These are phyloP conservation scores for Russula dissimulans DNA, from an alignment of 768 basidiomycete genomes.

Conservation along the genomic window DNA sequence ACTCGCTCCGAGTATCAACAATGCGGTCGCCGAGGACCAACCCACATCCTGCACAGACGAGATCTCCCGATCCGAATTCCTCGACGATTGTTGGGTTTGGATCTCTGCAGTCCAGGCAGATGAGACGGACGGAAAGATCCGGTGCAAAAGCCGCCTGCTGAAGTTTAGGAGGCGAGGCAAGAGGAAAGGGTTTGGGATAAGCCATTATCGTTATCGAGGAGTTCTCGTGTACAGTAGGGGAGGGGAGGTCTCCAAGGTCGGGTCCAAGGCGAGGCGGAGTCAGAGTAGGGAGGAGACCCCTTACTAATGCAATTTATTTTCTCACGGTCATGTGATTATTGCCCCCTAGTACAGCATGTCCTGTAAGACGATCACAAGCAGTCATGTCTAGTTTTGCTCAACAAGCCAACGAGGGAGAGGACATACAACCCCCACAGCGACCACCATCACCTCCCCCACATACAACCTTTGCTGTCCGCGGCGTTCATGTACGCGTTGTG, in stretches of 20 bases:
- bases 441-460: constrained; percentile 13
- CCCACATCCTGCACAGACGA: constrained; percentile 91
- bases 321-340: too few species aligned
- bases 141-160: constrained; percentile 61
- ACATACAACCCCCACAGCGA: constrained; percentile 6
- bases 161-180: constrained; percentile 49
- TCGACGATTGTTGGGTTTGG: constrained; percentile 92
- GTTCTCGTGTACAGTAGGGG: too few species aligned
- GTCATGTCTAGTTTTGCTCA: constrained; percentile 7
- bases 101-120: constrained; percentile 93
- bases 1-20: constrained; percentile 97
- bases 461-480: constrained; percentile 38
- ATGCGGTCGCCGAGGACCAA: constrained; percentile 93
- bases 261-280: too few species aligned
- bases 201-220: constrained; percentile 9
- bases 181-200: constrained; percentile 57
- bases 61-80: constrained; percentile 95
- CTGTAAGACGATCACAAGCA: too few species aligned
- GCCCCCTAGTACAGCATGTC: too few species aligned
- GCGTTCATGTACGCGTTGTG: constrained; percentile 54
- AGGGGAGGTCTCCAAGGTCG: too few species aligned
- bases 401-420: constrained; percentile 7
- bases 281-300: too few species aligned
- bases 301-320: too few species aligned
- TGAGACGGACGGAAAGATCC: constrained; percentile 79